A percentile compares a stretch with the other conserved stretches of the same genome.
These are phyloP conservation scores for Cornus suecica DNA, from an alignment of 148 eudicot genomes.

Conservation along the genomic window DNA sequence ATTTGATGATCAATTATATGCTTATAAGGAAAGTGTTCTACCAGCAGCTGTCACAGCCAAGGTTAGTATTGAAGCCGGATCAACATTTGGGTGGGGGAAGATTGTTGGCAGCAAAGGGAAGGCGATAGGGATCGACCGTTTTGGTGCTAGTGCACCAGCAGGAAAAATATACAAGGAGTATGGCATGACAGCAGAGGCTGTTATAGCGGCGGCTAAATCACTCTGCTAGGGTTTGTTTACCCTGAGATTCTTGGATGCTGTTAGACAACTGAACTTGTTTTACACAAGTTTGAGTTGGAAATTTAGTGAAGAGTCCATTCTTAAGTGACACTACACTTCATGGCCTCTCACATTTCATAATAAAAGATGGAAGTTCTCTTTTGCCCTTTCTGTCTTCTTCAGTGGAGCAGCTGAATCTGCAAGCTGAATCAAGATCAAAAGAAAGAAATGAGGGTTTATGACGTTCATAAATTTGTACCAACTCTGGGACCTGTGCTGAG, in stretches of 20 bases:
- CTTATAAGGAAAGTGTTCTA: slow-evolving; percentile 79
- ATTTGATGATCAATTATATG: slow-evolving; percentile 69
- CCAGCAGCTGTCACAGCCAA: slow-evolving; percentile 74
- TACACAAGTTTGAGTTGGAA: slow-evolving; percentile 8
- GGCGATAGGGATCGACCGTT: slow-evolving; percentile 80
- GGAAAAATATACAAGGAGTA: slow-evolving; percentile 84
- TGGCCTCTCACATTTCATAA: slow-evolving; percentile 19
- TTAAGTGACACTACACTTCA: not conserved
- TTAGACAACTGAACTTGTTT: too few species aligned
- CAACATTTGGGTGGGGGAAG: slow-evolving; percentile 87
- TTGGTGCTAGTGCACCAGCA: slow-evolving; percentile 98
- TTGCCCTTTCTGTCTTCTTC: slow-evolving; percentile 17
- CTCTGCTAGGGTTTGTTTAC: slow-evolving; percentile 33
- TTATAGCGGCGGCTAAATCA: slow-evolving; percentile 80
- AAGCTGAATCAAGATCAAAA: slow-evolving; percentile 19
- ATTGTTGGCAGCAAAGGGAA: slow-evolving; percentile 68
- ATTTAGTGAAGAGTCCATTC: slow-evolving; percentile 2
- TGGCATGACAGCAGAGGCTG: slow-evolving; percentile 84
- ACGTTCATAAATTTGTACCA: slow-evolving; percentile 23
- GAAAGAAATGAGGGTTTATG: slow-evolving; percentile 12
- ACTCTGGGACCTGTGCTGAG: slow-evolving; percentile 24
- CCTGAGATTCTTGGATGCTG: not conserved
- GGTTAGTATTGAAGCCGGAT: slow-evolving; percentile 95
- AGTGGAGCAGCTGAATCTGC: slow-evolving; percentile 28
- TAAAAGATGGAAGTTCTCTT: slow-evolving; percentile 21